A percentile compares a stretch with the other conserved stretches of the same genome.
These are phyloP conservation scores for Acanthamoeba castellanii DNA, from an alignment of 208 protist genomes.

Conservation along the genomic window DNA sequence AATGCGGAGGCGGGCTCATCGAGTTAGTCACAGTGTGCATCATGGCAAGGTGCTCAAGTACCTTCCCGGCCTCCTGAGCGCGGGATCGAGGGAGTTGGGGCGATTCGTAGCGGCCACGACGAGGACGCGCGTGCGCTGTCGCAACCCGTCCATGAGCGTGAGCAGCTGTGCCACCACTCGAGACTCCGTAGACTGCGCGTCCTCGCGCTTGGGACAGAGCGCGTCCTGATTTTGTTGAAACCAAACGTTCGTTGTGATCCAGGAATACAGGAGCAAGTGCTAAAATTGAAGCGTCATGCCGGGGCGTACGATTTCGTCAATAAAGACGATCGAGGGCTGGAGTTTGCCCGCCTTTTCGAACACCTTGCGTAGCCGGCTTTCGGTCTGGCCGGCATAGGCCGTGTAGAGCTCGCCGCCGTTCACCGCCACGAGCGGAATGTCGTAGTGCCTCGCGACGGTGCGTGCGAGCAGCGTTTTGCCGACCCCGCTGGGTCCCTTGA, in stretches of 20 bases:
- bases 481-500: constrained; percentile 96
- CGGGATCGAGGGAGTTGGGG: constrained; percentile 83
- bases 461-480: constrained; percentile 90
- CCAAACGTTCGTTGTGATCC: neutral
- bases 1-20: too few species aligned
- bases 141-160: constrained; percentile 76
- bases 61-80: constrained; percentile 82
- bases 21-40: neutral
- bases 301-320: constrained; percentile 78
- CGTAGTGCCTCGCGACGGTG: constrained; percentile 37
- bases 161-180: constrained; percentile 83
- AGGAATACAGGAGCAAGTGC: neutral
- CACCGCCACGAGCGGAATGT: neutral
- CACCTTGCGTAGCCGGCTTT: constrained; percentile 50
- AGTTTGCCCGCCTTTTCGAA: constrained; percentile 61
- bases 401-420: constrained; percentile 42
- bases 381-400: constrained; percentile 11
- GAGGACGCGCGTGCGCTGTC: constrained; percentile 59
- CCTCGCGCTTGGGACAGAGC: constrained; percentile 73
- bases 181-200: constrained; percentile 36
- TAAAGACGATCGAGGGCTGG: constrained; percentile 74
- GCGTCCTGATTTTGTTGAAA: constrained; percentile 44
- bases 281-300: neutral
- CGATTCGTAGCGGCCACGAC: constrained; percentile 86
- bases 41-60: neutral